These are phyloP conservation scores for Hyaloscypha hepaticicola DNA, from an alignment of 495 filamentous ascomycete species.

Conservation along the genomic window DNA sequence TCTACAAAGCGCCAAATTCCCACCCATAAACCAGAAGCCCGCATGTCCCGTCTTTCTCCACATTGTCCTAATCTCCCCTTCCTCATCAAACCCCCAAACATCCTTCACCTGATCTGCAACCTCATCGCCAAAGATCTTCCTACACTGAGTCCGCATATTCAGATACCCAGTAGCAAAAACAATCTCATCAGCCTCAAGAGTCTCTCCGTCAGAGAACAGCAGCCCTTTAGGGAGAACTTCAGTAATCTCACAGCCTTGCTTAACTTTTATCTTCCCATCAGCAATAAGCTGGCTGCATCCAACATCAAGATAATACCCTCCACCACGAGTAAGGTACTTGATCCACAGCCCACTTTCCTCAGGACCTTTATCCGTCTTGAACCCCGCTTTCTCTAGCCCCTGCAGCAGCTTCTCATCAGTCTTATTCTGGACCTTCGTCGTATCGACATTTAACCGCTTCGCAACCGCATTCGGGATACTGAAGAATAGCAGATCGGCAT, in stretches of 20 bases:
- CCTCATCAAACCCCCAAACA: conserved; percentile 77
- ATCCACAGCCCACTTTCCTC: conserved; percentile 62
- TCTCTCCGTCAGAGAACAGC: conserved; percentile 63
- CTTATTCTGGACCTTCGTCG: conserved; percentile 45
- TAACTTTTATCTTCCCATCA: conserved; percentile 74
- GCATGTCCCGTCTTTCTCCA: conserved; percentile 72
- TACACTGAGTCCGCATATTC: conserved; percentile 68
- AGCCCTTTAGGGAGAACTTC: conserved; percentile 56
- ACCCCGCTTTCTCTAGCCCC: conserved; percentile 58
- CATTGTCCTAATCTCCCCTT: conserved; percentile 70
- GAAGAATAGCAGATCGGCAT: conserved; percentile 59
- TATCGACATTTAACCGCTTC: conserved; percentile 47
- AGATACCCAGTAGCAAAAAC: conserved; percentile 81
- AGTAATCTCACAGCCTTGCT: conserved; percentile 65
- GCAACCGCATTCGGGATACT: conserved; percentile 50
- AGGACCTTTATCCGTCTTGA: conserved; percentile 63
- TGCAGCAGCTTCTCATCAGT: conserved; percentile 48
- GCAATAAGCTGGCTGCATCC: conserved; percentile 70
- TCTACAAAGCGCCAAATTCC: conserved; percentile 72
- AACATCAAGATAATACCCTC: conserved; percentile 83
- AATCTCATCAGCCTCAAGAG: conserved; percentile 75
- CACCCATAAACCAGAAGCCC: conserved; percentile 83
- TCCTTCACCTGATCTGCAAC: conserved; percentile 63
- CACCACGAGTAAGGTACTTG: conserved; percentile 77
- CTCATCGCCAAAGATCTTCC: conserved; percentile 67